These are phyloP conservation scores for Epichloe elymi DNA, from an alignment of 2,329 filamentous ascomycete species.

Conservation along the genomic window DNA sequence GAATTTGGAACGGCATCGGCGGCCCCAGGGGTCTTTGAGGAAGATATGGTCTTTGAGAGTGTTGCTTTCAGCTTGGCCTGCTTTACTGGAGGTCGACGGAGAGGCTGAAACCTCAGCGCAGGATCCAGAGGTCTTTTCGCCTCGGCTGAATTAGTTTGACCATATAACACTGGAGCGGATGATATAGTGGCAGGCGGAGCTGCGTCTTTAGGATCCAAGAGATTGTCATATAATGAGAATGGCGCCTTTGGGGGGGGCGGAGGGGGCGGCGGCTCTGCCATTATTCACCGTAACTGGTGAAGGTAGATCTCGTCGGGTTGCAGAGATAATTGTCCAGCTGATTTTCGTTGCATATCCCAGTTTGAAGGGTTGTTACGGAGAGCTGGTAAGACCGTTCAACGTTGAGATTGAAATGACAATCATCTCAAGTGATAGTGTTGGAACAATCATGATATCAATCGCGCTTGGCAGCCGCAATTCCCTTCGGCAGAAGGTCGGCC, in stretches of 20 bases:
- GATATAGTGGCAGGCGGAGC: slow-evolving; percentile 53
- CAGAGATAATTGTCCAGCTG: not conserved
- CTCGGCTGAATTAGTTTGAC: slow-evolving; percentile 36
- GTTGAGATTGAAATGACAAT: no score
- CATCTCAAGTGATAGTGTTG: no score
- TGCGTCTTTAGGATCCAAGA: slow-evolving; percentile 49
- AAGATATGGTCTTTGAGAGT: slow-evolving; percentile 33
- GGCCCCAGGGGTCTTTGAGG: slow-evolving; percentile 16
- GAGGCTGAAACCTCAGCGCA: slow-evolving; percentile 75
- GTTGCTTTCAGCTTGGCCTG: slow-evolving; percentile 45
- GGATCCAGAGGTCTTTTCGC: slow-evolving; percentile 46
- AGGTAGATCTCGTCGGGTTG: not conserved
- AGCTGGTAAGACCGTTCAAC: not conserved
- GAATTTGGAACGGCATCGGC: not conserved
- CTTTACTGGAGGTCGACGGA: slow-evolving; percentile 58
- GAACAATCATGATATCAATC: no score
- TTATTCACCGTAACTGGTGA: slow-evolving; percentile 8
- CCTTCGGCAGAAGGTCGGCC: no score
- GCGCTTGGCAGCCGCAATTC: no score
- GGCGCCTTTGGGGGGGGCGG: slow-evolving; percentile 29
- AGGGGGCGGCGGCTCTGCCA: slow-evolving; percentile 17
- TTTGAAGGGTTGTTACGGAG: not conserved
- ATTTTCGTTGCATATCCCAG: not conserved
- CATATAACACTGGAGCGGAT: slow-evolving; percentile 61
- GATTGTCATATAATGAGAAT: slow-evolving; percentile 72